Conservation (phyloP, 768 basidiomycete genomes). For the Boletellus sp. region DNA sequence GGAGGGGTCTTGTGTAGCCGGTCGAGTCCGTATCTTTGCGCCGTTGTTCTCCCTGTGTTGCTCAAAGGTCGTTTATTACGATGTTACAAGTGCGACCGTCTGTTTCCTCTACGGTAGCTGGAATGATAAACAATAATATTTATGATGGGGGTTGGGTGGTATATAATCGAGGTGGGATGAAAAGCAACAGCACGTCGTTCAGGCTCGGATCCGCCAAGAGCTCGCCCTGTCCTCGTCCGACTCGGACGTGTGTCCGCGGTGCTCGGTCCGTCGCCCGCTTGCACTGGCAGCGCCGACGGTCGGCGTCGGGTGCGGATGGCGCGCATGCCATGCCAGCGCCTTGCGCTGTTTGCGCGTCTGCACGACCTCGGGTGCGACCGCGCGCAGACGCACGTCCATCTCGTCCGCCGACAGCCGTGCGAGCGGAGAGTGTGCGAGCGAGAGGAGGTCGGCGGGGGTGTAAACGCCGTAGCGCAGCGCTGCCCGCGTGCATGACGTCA, state of each 20-base stretch:
- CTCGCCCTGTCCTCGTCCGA: constrained; percentile 16
- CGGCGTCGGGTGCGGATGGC: background rate
- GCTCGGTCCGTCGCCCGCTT: too few relatives aligned
- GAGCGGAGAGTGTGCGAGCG: constrained; percentile 23
- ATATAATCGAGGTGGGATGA: too few relatives aligned
- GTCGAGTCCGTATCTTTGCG: background rate
- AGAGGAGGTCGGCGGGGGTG: constrained; percentile 24
- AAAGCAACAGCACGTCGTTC: background rate
- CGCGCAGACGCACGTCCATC: constrained; percentile 9
- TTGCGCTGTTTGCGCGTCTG: constrained; percentile 26
- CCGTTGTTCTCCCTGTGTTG: too few relatives aligned
- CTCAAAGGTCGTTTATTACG: too few relatives aligned
- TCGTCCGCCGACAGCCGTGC: constrained; percentile 4
- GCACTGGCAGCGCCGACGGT: too few relatives aligned
- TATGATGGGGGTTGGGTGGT: too few relatives aligned
- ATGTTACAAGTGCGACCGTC: too few relatives aligned
- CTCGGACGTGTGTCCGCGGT: constrained; percentile 1
- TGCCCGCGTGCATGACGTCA: background rate
- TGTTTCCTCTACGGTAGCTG: too few relatives aligned
- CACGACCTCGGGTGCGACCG: constrained; percentile 26
- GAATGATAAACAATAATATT: too few relatives aligned
- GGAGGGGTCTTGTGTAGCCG: constrained; percentile 2
- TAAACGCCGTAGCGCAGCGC: constrained; percentile 20
- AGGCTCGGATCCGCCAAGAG: constrained; percentile 15
- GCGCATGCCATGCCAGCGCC: constrained; percentile 20